Conservation (phyloP, 441 rosid genomes). For the Populus hybrid region DNA sequence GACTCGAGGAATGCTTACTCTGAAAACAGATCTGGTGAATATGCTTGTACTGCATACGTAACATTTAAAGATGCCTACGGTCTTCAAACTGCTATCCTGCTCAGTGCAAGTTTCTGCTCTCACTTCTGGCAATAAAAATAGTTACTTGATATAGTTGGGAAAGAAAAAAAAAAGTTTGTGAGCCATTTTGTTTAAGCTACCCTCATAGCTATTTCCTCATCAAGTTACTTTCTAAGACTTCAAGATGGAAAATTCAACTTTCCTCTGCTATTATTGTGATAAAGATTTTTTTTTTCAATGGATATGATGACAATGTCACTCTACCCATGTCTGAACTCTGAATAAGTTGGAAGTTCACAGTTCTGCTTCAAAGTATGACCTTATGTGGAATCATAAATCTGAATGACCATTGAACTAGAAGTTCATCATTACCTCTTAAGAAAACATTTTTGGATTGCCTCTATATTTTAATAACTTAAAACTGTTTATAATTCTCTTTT, state of each 20-base stretch:
- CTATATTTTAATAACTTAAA: neutral
- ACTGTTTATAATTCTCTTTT: neutral
- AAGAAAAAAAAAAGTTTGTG: neutral
- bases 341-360: neutral
- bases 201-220: neutral
- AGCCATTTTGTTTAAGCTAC: neutral
- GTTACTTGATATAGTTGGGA: neutral
- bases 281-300: no score
- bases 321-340: neutral
- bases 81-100: constrained; percentile 76
- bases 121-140: neutral
- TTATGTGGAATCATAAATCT: neutral
- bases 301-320: neutral
- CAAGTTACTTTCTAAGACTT: neutral
- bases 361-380: neutral
- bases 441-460: neutral
- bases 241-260: neutral
- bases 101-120: constrained; percentile 52
- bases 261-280: neutral
- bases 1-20: constrained; percentile 3
- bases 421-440: neutral
- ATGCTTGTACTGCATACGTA: constrained; percentile 68
- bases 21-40: constrained; percentile 47
- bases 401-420: neutral
- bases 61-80: constrained; percentile 71